Evolutionary conservation across 2,329 filamentous ascomycete species (phyloP), one percentile per base, ranked within the genome.

Genomic region (Zasmidium citrigriseum): DNA sequence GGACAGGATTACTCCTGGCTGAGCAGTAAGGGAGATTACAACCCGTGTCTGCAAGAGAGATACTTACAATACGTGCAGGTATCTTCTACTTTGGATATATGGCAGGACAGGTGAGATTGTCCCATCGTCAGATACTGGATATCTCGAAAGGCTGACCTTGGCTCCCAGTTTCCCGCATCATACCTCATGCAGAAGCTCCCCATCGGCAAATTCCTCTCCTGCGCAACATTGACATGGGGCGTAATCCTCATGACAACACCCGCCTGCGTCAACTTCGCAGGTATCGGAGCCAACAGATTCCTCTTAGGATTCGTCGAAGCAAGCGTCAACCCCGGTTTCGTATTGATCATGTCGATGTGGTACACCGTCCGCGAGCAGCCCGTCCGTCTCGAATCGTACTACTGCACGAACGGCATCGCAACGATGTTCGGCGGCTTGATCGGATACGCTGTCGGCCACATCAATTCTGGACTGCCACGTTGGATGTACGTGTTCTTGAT

Each of bases 401-500:
- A 85, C 64, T 81, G 80, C 60, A 83, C 80, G 1, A 86, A 86
- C 62, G 84, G 84, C 2, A 76, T 86, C 12, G 84, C 83, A 2
- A 84, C 82, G 12, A 85, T 85, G 80, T 83, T 86, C 55, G 84
- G 84, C n/a, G 83, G 79, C 0, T 69, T 85, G 1, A 77, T 86
- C 10, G 82, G 82, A 1, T 86, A 86, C 61, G 84, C 81, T 4
- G 77, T 87, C 10, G 85, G 84, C 1, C 82, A 86, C 65, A 87
- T 86, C 63, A 78, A 73, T 0, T 75, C 77, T 3, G 80, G 78
- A 0, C 73, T 84, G 2, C 72, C 76, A 0, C 70, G 74, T 22
- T 85, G 82, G 82, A 82, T 81, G 77, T 83, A 83, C 58, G 78
- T 85, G 20, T 87, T 85, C 71, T 63, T 86, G 16, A 84, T 86